Base-by-base conservation (phyloP, 2,329 filamentous ascomycete species). In the Ascomycota sp. region DNA sequence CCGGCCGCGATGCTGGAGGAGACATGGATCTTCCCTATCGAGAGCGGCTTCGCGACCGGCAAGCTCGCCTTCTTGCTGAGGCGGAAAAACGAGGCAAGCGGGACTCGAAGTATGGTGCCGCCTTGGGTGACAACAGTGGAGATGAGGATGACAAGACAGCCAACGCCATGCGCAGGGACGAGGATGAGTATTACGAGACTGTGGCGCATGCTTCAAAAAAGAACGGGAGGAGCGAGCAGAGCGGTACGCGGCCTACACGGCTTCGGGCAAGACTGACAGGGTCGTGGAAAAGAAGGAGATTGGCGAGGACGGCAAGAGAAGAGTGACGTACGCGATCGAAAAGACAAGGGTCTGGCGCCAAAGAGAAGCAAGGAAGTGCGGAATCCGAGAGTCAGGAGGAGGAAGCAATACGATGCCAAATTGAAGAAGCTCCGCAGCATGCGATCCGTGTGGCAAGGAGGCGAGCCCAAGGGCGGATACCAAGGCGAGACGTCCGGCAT, bases 351-450 rank as follows among this genome's bases (percentile, higher is more conserved):
- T 21, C 59, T 98, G 37, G 75, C 81, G 34, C 82, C 85, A 28
- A 76, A 78, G 53, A 66, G 86, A 38, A 91, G 78, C 65, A 95
- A 98, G 71, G 85, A 92, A 43, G 77, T 83, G 34, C 65, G 86
- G 38, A 98, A 98, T 57, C 85, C 89, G 23, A 66, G 89, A 51
- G 86, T 95, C 39, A 98, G 95, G 76, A 95, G 94, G 76, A 73
- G 82, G 55, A 82, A 82, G 71, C 83, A 82, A 70, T 98, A 72
- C 52, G 83, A 91, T 48, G 77, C 83, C 53, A 94, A 92, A 67
- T 78, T 86, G 69, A 95, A 94, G 79, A 94, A 95, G 65, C 56
- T 95, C 47, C 72, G 70, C 44, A 86, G 77, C 48, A 80, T 85
- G 61, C 81, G 78, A 59, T 69, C 79, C 7, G 63, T 81, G 10